Evolutionary conservation across 805 yeast species (phyloP).

Genomic region (Nakazawaea wyomingensis): DNA sequence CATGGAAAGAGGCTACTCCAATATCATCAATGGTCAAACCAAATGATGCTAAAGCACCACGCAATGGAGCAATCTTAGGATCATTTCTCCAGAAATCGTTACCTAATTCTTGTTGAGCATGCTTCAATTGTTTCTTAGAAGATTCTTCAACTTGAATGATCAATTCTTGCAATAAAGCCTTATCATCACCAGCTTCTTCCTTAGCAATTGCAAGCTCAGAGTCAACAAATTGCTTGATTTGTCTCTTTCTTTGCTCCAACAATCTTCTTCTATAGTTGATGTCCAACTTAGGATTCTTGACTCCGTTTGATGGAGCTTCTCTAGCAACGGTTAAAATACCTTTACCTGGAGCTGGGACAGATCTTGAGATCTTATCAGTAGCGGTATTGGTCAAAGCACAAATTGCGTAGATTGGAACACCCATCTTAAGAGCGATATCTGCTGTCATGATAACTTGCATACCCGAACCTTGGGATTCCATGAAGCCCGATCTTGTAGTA

Average conservation of each 20-base stretch:
- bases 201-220: constrained; percentile 65
- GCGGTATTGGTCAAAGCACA: constrained; percentile 95
- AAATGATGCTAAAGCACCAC: constrained; percentile 95
- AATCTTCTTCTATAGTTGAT: constrained; percentile 93
- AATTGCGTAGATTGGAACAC: constrained; percentile 97
- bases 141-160: constrained; percentile 83
- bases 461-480: constrained; percentile 99
- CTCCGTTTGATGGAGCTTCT: constrained; percentile 78
- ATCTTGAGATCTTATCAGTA: constrained; percentile 96
- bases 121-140: constrained; percentile 76
- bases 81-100: constrained; percentile 88
- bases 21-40: constrained; percentile 91
- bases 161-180: constrained; percentile 68
- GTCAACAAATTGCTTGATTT: constrained; percentile 82
- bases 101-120: constrained; percentile 93
- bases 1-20: constrained; percentile 97
- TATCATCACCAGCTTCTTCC: constrained; percentile 59
- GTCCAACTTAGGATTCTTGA: constrained; percentile 77
- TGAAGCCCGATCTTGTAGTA: constrained; percentile 92
- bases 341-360: constrained; percentile 99
- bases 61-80: constrained; percentile 91
- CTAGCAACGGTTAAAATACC: constrained; percentile 98
- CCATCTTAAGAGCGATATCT: constrained; percentile 91
- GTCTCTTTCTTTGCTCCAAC: constrained; percentile 69
- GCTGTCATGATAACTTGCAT: constrained; percentile 95